Percentiles rank a stretch among this genome's conserved stretches.
These are phyloP conservation scores for Nymphaea thermarum DNA, from an alignment of 164 flowering plant genomes.

Conservation along the genomic window DNA sequence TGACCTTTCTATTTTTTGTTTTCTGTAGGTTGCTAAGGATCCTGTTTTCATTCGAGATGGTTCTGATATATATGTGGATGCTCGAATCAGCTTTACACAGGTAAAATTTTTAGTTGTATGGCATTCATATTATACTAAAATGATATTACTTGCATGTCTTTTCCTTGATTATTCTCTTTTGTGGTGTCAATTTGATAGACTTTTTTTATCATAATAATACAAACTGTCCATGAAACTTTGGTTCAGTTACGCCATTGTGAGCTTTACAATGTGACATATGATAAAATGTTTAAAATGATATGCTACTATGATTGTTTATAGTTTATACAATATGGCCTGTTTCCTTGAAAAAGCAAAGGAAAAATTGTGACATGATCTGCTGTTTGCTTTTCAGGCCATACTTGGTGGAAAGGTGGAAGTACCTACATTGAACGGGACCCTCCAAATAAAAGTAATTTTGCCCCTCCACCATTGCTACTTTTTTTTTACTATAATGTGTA, in stretches of 20 bases:
- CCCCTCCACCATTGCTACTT: conserved; percentile 1
- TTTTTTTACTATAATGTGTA: conserved; percentile 1
- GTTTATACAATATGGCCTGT: too few species aligned
- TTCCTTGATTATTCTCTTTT: too few species aligned
- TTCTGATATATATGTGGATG: conserved; percentile 71
- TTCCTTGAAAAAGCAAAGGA: too few species aligned
- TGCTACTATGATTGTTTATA: background rate
- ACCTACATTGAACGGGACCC: conserved; percentile 70
- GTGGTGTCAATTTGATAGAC: too few species aligned
- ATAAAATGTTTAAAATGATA: too few species aligned
- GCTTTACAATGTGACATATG: too few species aligned
- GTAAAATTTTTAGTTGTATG: conserved; percentile 25
- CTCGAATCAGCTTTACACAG: conserved; percentile 74
- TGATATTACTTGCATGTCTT: too few species aligned
- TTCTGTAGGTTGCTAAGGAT: conserved; percentile 56
- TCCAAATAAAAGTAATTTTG: conserved; percentile 38
- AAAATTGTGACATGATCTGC: too few species aligned
- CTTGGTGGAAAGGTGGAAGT: conserved; percentile 85
- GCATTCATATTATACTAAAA: too few species aligned
- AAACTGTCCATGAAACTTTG: too few species aligned
- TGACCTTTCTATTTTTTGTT: background rate
- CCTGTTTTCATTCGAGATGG: conserved; percentile 61
- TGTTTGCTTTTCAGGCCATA: conserved; percentile 47
- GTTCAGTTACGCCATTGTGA: too few species aligned
- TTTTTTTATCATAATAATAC: too few species aligned